These are phyloP conservation scores for Datura wrightii DNA, from an alignment of 257 asterid species.

Conservation along the genomic window DNA sequence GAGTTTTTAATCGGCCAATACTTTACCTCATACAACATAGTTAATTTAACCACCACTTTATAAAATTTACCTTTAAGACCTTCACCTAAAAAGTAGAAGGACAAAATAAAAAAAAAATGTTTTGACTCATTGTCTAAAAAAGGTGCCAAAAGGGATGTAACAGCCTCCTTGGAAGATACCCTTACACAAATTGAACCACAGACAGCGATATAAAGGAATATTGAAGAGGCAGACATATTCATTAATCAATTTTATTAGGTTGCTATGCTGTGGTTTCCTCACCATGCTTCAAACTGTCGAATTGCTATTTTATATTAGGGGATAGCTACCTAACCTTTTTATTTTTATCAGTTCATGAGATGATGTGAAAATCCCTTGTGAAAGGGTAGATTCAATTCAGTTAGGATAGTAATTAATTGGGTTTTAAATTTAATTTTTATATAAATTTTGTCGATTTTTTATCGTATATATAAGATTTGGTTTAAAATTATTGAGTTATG, in stretches of 20 bases:
- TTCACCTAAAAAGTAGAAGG: background rate
- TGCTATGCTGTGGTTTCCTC: background rate
- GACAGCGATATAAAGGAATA: background rate
- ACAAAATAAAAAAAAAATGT: background rate
- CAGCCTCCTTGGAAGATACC: constrained; percentile 16
- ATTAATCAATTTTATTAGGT: background rate
- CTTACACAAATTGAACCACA: constrained; percentile 1
- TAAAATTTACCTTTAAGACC: no score
- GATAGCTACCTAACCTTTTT: background rate
- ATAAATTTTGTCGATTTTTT: no score
- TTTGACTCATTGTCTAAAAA: background rate
- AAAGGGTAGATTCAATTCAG: no score
- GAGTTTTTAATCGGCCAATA: no score
- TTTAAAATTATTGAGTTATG: no score
- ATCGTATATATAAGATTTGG: no score
- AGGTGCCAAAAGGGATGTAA: constrained; percentile 26
- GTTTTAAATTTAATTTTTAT: no score
- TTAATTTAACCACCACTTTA: no score
- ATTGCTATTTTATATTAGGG: background rate
- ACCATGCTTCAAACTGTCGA: background rate
- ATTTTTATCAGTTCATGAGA: no score
- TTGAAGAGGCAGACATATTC: background rate
- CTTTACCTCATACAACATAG: no score
- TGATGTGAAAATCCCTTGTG: no score
- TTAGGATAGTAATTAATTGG: no score